Percentiles rank a stretch among this genome's conserved stretches.
Evolutionary conservation across 352 stramenopile species (phyloP).

Genomic region (Pilasporangium apinafurcum): DNA sequence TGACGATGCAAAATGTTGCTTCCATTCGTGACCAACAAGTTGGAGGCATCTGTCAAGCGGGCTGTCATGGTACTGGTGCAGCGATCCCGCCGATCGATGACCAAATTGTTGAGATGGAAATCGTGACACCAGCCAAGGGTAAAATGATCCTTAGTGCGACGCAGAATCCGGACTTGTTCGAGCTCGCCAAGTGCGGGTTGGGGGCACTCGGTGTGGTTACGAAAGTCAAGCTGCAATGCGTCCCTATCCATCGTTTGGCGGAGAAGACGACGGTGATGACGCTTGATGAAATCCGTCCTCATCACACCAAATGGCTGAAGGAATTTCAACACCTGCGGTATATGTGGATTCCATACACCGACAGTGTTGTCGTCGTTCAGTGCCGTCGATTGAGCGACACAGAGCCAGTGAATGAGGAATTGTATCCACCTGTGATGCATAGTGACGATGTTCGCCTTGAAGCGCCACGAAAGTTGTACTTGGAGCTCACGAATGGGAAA

Average conservation of each 20-base stretch:
- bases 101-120: constrained; percentile 94
- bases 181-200: constrained; percentile 91
- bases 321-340: constrained; percentile 90
- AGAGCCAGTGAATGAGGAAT: constrained; percentile 27
- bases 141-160: constrained; percentile 84
- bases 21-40: constrained; percentile 98
- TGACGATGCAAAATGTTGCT: constrained; percentile 98
- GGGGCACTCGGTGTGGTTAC: constrained; percentile 95
- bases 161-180: constrained; percentile 84
- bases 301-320: constrained; percentile 69
- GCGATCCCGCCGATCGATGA: constrained; percentile 95
- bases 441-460: constrained; percentile 62
- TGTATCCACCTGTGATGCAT: constrained; percentile 35
- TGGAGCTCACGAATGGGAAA: constrained; percentile 51
- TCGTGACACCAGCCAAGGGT: constrained; percentile 92
- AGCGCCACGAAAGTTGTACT: constrained; percentile 74
- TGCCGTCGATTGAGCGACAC: constrained; percentile 54
- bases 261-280: constrained; percentile 93
- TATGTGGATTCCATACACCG: constrained; percentile 99
- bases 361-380: constrained; percentile 93
- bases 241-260: constrained; percentile 90
- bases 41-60: constrained; percentile 93
- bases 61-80: constrained; percentile 94
- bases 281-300: constrained; percentile 74
- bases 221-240: constrained; percentile 94